A percentile compares a stretch with the other conserved stretches of the same genome.
phyloP scores from a whole-genome alignment of 148 eudicot species.

The Amaranthus hypochondriacus region DNA sequence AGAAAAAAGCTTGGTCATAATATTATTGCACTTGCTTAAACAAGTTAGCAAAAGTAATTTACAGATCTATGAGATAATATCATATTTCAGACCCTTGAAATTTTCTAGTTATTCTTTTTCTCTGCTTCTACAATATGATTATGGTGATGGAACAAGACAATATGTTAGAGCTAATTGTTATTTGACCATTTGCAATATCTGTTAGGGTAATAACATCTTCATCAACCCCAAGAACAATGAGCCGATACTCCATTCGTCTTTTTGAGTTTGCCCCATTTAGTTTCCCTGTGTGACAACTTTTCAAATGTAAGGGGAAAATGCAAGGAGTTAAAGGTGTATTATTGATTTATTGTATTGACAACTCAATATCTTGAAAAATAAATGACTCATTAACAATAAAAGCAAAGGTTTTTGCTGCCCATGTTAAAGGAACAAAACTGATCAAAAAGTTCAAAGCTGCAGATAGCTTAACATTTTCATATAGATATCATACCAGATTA shows the following conservation, averaged over 20 bases:
- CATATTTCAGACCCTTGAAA: neutral
- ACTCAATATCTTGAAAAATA: no score
- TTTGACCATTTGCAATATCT: neutral
- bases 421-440: neutral
- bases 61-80: neutral
- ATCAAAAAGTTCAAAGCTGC: neutral
- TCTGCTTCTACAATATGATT: neutral
- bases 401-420: no score
- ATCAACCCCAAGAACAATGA: neutral
- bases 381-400: no score
- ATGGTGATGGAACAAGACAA: neutral
- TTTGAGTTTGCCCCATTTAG: no score
- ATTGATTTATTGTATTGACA: no score
- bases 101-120: neutral
- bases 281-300: no score
- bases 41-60: neutral
- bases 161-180: neutral
- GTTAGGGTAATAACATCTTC: neutral
- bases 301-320: no score
- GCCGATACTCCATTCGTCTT: no score
- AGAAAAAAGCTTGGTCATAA: neutral
- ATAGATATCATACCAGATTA: conserved; percentile 58
- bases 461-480: conserved; percentile 1
- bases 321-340: no score
- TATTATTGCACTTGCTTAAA: neutral